A percentile compares a stretch with the other conserved stretches of the same genome.
phyloP scores from a whole-genome alignment of 164 flowering plant species.

The Aristolochia fimbriata region DNA sequence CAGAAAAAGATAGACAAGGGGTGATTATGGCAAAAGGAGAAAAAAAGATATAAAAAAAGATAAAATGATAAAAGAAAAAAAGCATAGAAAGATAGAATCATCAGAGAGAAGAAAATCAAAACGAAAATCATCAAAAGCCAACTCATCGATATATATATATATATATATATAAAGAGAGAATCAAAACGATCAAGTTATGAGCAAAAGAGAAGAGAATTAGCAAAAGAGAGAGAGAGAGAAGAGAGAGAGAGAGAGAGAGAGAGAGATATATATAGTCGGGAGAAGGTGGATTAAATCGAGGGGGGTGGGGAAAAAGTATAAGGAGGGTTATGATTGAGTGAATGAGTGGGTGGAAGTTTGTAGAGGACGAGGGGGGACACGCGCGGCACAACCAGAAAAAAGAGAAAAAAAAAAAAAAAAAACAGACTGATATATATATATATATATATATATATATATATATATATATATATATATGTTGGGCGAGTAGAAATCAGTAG shows the following conservation, averaged over 20 bases:
- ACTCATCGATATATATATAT: too few species aligned
- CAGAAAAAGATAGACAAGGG: constrained; percentile 9
- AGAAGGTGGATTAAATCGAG: constrained; percentile 9
- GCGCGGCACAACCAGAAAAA: too few species aligned
- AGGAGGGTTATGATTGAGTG: constrained; percentile 7
- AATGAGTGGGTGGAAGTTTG: constrained; percentile 18
- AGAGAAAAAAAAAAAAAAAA: too few species aligned
- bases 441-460: too few species aligned
- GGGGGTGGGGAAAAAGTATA: constrained; percentile 6
- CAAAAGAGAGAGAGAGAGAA: background rate
- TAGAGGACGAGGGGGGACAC: constrained; percentile 10
- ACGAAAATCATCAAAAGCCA: too few species aligned
- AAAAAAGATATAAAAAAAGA: background rate
- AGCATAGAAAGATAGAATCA: constrained; percentile 9
- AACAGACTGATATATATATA: too few species aligned
- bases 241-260: background rate
- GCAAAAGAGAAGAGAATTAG: constrained; percentile 1
- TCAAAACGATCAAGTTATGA: constrained; percentile 8
- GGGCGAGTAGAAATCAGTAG: background rate
- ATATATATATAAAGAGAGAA: too few species aligned
- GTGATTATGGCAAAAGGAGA: background rate
- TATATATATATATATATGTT: too few species aligned
- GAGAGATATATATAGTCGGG: background rate
- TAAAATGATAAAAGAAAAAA: background rate
- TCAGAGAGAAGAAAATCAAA: constrained; percentile 14